Base-by-base conservation (phyloP, 163 green algal species). In the Chlamydomonas reinhardtii region DNA sequence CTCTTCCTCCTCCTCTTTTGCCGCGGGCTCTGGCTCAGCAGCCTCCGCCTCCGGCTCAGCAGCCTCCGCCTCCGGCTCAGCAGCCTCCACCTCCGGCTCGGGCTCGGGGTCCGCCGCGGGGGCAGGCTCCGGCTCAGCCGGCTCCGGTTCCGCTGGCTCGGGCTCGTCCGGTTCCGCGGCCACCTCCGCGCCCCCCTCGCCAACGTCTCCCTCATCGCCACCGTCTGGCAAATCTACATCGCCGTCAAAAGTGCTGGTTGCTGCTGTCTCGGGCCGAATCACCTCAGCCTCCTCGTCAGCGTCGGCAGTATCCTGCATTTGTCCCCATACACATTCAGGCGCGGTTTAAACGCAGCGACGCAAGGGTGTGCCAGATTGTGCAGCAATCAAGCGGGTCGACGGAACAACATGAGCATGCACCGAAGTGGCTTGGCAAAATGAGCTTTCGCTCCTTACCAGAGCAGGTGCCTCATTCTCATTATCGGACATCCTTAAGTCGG, bases 241-340 rank as follows among this genome's bases (percentile, higher is more conserved):
- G 12, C 61, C 59, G 52, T 79, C 61, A 14, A 68, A 59, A 34
- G 56, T 24, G 9, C 68, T 56, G 0, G 74, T 73, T 34, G 32
- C 74, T 24, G 59, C 56, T 39, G 56, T 73, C 59, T 73, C 32
- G 52, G 74, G 74, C 1, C 74, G 22, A 37, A 73, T 82, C 2
- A 82, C 74, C 32, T 82, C 74, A 9, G 48, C 74, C 29, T 17
- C 74, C 32, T 82, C 74, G 1, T 82, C 59, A 25, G 74, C 59
- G 15, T 82, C 59, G 17, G 31, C 74, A 39, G 20, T 27, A 6
- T 82, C 74, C 74, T 82, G 74, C 43, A 61, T n/a, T n/a, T n/a
- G n/a, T n/a, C n/a, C n/a, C n/a, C n/a, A n/a, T n/a, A n/a, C n/a
- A n/a, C n/a, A n/a, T n/a, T n/a, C n/a, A n/a, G n/a, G n/a, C n/a